A percentile compares a stretch with the other conserved stretches of the same genome.
Conservation (phyloP, 495 filamentous ascomycete species). For the Neurospora sp. region DNA sequence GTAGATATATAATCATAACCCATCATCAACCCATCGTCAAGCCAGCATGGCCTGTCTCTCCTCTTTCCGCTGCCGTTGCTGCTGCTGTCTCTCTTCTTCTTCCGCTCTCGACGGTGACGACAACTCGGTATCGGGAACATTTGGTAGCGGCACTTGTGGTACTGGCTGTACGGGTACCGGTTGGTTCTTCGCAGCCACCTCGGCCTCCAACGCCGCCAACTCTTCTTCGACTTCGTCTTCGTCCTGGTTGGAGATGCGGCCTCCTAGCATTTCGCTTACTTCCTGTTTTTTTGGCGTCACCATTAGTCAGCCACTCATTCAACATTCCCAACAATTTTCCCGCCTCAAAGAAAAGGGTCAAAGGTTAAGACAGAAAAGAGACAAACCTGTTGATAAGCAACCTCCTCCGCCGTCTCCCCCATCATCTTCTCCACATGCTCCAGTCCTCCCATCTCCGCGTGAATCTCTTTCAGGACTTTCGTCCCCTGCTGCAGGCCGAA, state of each 20-base stretch:
- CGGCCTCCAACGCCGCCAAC: conserved; percentile 65
- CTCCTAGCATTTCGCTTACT: conserved; percentile 81
- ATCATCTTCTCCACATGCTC: conserved; percentile 88
- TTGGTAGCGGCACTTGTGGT: conserved; percentile 38
- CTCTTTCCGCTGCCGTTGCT: conserved; percentile 11
- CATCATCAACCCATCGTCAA: conserved; percentile 7
- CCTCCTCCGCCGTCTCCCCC: conserved; percentile 81
- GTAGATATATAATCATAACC: neutral
- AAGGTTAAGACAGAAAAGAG: neutral
- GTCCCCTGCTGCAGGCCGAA: conserved; percentile 92
- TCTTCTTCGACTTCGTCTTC: conserved; percentile 98
- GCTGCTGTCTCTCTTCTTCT: conserved; percentile 19
- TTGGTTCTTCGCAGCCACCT: conserved; percentile 32
- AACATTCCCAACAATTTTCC: neutral
- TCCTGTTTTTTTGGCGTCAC: conserved; percentile 43
- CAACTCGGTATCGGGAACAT: conserved; percentile 44
- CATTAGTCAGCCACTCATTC: neutral
- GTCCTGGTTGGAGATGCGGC: conserved; percentile 79
- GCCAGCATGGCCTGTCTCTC: conserved; percentile 39
- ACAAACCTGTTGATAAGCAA: conserved; percentile 74
- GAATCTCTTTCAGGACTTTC: conserved; percentile 75
- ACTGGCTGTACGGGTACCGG: neutral
- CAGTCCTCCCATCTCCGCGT: conserved; percentile 91
- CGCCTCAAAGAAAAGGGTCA: no score
- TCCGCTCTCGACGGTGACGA: conserved; percentile 17